These are phyloP conservation scores for Stylosanthes scabra DNA, from an alignment of 331 rosid genomes.

Conservation along the genomic window DNA sequence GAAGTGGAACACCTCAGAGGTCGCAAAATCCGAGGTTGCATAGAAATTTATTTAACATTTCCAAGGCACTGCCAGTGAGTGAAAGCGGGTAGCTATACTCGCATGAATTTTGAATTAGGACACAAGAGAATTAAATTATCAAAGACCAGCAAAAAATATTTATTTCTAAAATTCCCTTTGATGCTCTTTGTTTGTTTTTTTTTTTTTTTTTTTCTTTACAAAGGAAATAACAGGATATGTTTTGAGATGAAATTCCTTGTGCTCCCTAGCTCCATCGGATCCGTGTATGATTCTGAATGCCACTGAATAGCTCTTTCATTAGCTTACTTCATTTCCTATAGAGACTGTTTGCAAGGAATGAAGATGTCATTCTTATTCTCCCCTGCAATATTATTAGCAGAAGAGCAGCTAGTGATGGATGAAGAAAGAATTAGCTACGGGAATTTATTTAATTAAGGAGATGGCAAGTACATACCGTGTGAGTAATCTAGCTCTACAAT, in stretches of 20 bases:
- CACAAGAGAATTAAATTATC: conserved; percentile 45
- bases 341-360: conserved; percentile 64
- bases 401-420: neutral
- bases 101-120: conserved; percentile 33
- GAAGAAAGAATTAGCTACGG: neutral
- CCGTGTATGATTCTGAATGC: conserved; percentile 39
- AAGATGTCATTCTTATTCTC: conserved; percentile 40
- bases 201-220: no score
- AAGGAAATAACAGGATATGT: conserved; percentile 45
- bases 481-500: conserved; percentile 66
- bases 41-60: conserved; percentile 39
- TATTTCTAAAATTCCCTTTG: conserved; percentile 54
- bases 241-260: conserved; percentile 47
- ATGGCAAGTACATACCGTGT: conserved; percentile 56
- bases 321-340: conserved; percentile 53
- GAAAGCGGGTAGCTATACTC: conserved; percentile 29
- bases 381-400: conserved; percentile 48
- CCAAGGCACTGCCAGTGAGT: conserved; percentile 31
- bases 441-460: neutral
- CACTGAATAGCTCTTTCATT: neutral
- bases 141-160: conserved; percentile 33
- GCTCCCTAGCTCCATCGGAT: conserved; percentile 24
- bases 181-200: conserved; percentile 48
- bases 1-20: neutral
- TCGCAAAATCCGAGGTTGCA: conserved; percentile 32